Evolutionary conservation across 2,329 filamentous ascomycete genomes (phyloP), one percentile per base, ranked within the genome.

Genomic region (Aspergillus sojae): DNA sequence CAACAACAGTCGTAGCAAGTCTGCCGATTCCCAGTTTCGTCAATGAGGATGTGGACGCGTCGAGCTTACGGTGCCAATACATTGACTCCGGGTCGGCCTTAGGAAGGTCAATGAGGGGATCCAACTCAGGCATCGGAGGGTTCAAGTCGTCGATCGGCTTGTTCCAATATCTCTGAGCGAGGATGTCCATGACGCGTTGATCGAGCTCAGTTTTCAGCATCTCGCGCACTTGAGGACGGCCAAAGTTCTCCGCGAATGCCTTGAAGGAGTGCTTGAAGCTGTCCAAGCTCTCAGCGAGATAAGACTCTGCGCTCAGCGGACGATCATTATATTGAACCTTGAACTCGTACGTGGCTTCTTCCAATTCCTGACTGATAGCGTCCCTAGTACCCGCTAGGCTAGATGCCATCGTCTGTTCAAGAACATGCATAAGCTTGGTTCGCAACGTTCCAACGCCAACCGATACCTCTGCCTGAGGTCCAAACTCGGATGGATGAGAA

Each of bases 281-380:
- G 77, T 99, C 95, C 4, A 99, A 82, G 69, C 92, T 96, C 77
- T 98, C 95, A 2, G 95, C 95, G 45, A 99, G 86, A 75, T 99
- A 99, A 4, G 94, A 97, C 76, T 99, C 95, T 2, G 95, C 95
- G 57, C 93, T 97, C 41, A 99, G 83, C 1, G 94, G 93, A 7
- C 95, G 89, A 76, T 99, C 95, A 73, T 99, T 99, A 81, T 99
- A 99, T 77, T 99, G 96, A 5, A 99, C 95, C 77, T 99, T 99
- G 84, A 97, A 99, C 78, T 99, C 94, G 74, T 99, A 99, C 0
- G 92, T 94, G 3, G 95, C 94, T 79, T 99, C 95, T 73, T 97
- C 94, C 0, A 99, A 87, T 77, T 99, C 95, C 75, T 97, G 93
- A 65, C 91, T 90, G 68, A 99, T 97, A 11, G 93, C 93, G 74